Evolutionary conservation across 2,329 filamentous ascomycete species (phyloP).

Genomic region (Penicillium hordei): DNA sequence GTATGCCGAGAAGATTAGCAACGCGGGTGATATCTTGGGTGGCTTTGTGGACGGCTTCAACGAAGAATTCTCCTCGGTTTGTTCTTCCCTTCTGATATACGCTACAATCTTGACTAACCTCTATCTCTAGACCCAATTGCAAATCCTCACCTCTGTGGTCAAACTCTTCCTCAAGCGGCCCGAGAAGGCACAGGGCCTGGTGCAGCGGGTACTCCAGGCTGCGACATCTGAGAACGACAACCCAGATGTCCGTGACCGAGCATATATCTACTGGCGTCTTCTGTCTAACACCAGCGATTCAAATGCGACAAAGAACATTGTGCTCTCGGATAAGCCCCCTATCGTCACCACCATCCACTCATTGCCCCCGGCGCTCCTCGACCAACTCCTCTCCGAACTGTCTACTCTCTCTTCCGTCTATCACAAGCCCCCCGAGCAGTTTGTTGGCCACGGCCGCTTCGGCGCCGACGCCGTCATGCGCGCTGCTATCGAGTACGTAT

Average conservation of each 20-base stretch:
- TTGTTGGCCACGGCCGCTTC: conserved; percentile 90
- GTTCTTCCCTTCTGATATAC: conserved; percentile 25
- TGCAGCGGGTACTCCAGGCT: conserved; percentile 89
- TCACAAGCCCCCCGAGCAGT: conserved; percentile 97
- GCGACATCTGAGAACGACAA: conserved; percentile 96
- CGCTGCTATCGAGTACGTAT: conserved; percentile 76
- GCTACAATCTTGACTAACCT: conserved; percentile 31
- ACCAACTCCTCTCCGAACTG: conserved; percentile 85
- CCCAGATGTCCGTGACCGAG: conserved; percentile 92
- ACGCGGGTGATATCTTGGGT: conserved; percentile 89
- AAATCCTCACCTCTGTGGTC: conserved; percentile 94
- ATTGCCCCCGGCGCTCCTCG: conserved; percentile 76
- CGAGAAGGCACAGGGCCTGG: conserved; percentile 81
- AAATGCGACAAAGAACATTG: conserved; percentile 86
- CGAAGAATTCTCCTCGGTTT: conserved; percentile 91
- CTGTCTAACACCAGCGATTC: conserved; percentile 78
- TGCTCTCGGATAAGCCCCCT: conserved; percentile 89
- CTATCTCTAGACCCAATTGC: conserved; percentile 75
- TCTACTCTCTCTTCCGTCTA: conserved; percentile 96
- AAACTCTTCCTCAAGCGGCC: conserved; percentile 98
- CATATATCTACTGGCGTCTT: conserved; percentile 97
- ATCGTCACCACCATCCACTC: conserved; percentile 94
- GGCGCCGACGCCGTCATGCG: conserved; percentile 92
- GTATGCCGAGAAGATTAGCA: conserved; percentile 98
- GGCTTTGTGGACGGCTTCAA: conserved; percentile 92